These are phyloP conservation scores for Myrica gale DNA, from an alignment of 306 rosid species.

Conservation along the genomic window DNA sequence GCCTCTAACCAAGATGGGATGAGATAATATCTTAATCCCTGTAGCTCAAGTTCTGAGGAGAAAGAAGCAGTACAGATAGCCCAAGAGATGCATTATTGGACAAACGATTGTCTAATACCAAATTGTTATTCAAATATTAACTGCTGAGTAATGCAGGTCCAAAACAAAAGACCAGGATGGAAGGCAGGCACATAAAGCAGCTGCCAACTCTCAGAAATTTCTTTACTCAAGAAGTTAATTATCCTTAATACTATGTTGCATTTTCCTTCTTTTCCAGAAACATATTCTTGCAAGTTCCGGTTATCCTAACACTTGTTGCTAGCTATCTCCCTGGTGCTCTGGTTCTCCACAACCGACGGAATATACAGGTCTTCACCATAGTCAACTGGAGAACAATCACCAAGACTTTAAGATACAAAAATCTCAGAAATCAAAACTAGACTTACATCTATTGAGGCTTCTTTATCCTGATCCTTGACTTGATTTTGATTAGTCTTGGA, in stretches of 20 bases:
- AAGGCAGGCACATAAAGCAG: constrained; percentile 1
- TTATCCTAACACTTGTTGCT: background rate
- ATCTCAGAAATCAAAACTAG: constrained; percentile 14
- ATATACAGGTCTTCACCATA: background rate
- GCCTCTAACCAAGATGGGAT: too few species aligned
- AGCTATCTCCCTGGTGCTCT: background rate
- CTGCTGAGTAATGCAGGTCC: background rate
- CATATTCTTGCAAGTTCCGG: too few species aligned
- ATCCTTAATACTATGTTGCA: background rate
- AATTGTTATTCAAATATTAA: background rate
- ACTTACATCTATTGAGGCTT: constrained; percentile 10
- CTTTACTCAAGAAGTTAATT: background rate
- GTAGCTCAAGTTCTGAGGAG: too few species aligned
- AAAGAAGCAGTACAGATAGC: too few species aligned
- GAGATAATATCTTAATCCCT: too few species aligned
- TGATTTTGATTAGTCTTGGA: background rate
- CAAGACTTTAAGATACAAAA: background rate
- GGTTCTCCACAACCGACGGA: background rate
- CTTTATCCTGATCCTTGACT: background rate
- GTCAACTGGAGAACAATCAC: background rate
- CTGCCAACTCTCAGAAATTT: background rate
- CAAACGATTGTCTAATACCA: constrained; percentile 7
- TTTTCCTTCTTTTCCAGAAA: background rate
- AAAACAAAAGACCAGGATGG: background rate
- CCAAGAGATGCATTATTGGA: background rate